These are phyloP conservation scores for Saccharum hybrid DNA, from an alignment of 202 grass and related monocot species.

Conservation along the genomic window DNA sequence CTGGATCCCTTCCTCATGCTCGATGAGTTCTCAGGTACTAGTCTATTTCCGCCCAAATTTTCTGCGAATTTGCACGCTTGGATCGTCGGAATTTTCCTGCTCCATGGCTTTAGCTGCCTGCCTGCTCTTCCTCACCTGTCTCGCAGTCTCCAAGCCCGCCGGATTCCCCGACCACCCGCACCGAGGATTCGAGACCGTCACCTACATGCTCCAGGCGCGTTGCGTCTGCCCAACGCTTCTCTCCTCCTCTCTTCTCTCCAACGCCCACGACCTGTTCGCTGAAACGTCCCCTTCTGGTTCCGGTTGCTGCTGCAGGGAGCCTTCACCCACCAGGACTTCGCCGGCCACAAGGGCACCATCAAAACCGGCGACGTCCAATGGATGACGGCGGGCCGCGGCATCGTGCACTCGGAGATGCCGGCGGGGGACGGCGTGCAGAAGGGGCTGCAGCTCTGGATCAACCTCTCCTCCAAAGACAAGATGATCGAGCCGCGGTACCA, in stretches of 20 bases:
- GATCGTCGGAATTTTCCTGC: not conserved
- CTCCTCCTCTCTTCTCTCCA: too few species aligned
- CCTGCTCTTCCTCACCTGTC: not conserved
- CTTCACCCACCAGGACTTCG: conserved; percentile 81
- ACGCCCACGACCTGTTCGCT: conserved; percentile 51
- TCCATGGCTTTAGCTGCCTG: too few species aligned
- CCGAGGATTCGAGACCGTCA: conserved; percentile 90
- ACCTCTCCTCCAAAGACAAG: conserved; percentile 91
- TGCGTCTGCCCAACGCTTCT: not conserved
- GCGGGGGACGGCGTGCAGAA: conserved; percentile 69
- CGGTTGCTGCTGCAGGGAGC: conserved; percentile 53
- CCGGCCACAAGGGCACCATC: conserved; percentile 83
- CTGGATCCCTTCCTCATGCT: conserved; percentile 91
- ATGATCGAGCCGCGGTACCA: conserved; percentile 91
- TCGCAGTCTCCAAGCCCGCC: conserved; percentile 69
- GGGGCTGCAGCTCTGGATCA: conserved; percentile 95
- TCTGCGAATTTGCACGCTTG: not conserved
- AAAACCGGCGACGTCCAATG: conserved; percentile 87
- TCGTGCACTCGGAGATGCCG: conserved; percentile 95
- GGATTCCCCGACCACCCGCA: conserved; percentile 94
- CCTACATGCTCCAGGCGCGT: conserved; percentile 87
- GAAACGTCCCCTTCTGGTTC: not conserved
- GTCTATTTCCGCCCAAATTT: not conserved
- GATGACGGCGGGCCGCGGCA: conserved; percentile 92
- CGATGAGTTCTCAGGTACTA: conserved; percentile 74